Conservation (phyloP, 2,329 filamentous ascomycete genomes). For the Cladosporium oxysporum region DNA sequence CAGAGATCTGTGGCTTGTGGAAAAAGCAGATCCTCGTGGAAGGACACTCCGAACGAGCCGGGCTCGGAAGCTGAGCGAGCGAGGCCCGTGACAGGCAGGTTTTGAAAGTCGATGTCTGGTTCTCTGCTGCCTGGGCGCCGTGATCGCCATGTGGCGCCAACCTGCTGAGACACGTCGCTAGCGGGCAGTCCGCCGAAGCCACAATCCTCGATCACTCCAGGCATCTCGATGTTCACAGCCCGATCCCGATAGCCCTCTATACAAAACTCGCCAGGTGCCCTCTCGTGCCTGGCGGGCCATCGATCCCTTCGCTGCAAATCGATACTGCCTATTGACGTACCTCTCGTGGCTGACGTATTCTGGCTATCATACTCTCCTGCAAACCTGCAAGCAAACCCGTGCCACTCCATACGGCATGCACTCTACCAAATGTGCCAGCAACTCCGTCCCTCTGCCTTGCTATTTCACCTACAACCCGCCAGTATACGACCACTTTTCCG, state of each 20-base stretch:
- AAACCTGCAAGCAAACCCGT: neutral
- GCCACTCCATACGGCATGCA: constrained; percentile 2
- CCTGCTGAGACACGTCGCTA: constrained; percentile 6
- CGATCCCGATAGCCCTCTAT: constrained; percentile 2
- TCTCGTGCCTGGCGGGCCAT: neutral
- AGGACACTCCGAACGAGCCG: neutral
- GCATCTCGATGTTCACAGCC: neutral
- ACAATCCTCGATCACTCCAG: constrained; percentile 6
- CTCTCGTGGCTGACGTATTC: constrained; percentile 2
- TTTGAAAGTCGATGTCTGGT: neutral
- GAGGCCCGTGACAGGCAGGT: constrained; percentile 7
- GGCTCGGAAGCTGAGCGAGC: neutral
- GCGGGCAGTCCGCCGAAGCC: neutral
- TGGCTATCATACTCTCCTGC: neutral
- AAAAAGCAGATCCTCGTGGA: neutral
- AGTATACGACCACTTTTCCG: constrained; percentile 23
- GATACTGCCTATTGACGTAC: neutral
- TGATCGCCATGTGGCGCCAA: constrained; percentile 5
- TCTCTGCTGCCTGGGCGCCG: constrained; percentile 1
- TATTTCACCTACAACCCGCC: constrained; percentile 26
- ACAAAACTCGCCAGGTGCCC: constrained; percentile 1
- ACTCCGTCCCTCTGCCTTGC: neutral
- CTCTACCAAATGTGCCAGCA: neutral
- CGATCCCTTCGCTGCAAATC: constrained; percentile 6
- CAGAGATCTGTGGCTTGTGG: neutral